Evolutionary conservation across 805 yeast species (phyloP), one percentile per base, ranked within the genome.

Genomic region (Candida schatavii): DNA sequence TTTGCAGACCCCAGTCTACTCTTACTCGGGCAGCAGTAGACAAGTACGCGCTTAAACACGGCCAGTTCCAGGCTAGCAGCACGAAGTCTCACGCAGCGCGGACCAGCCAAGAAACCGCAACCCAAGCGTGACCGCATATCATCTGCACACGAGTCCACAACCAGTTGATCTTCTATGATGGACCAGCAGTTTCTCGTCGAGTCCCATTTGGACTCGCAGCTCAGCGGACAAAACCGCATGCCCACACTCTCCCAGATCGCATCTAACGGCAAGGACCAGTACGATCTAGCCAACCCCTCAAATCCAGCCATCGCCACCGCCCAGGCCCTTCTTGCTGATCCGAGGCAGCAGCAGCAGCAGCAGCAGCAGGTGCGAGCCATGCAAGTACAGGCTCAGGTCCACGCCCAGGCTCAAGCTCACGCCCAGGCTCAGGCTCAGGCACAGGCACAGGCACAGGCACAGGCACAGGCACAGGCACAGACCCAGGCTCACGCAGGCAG

Each of bases 111-210:
- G n/a, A n/a, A n/a, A n/a, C n/a, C 17, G 35, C 35, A 31, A 31
- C 35, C 5, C 15, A 31, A 5, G 15, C 9, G 6, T 31, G 7
- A 7, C 9, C 21, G 5, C 19, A 25, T 13, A 25, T 13, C 13
- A 25, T 9, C 9, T 13, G 28, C 13, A 25, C 28, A 25, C 28
- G 11, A 13, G 28, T 10, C 28, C 13, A 13, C 9, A 25, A n/a
- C n/a, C n/a, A n/a, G n/a, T n/a, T n/a, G n/a, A n/a, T n/a, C n/a
- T n/a, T n/a, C n/a, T n/a, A 51, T 46, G 51, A 49, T 45, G 36
- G 53, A 52, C 23, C 56, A 50, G 32, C 49, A 46, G 44, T 43
- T 50, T 21, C 40, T 45, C n/a, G 55, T 49, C 19, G 56, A 49
- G 28, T 41, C 49, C 10, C 47, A 44, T 20, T 41, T 52, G 19